A percentile compares a stretch with the other conserved stretches of the same genome.
These are phyloP conservation scores for Hypoxylon sp. DNA, from an alignment of 2,329 filamentous ascomycete genomes.

Conservation along the genomic window DNA sequence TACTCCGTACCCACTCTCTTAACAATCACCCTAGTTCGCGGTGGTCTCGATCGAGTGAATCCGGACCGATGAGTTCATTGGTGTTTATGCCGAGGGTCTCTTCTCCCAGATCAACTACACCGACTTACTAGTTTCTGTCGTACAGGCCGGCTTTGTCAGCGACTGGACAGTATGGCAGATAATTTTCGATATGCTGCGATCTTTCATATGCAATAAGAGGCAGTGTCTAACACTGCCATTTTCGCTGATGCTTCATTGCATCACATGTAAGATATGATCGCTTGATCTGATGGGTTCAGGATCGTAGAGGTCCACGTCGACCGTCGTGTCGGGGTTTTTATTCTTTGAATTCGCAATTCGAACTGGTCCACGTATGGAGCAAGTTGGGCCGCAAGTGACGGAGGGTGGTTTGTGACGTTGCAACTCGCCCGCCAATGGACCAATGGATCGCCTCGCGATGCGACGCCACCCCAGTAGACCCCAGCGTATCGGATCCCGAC, in stretches of 20 bases:
- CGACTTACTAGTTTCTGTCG: background rate
- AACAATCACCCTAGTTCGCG: constrained; percentile 1
- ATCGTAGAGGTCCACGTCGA: constrained; percentile 41
- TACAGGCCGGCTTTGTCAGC: background rate
- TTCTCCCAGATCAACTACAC: background rate
- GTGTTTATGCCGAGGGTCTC: background rate
- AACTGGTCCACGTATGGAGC: constrained; percentile 34
- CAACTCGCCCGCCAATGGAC: constrained; percentile 41
- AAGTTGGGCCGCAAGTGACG: constrained; percentile 45
- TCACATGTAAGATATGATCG: constrained; percentile 32
- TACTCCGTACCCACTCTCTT: constrained; percentile 5
- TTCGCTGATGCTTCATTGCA: constrained; percentile 15
- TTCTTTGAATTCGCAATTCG: constrained; percentile 21
- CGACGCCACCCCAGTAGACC: constrained; percentile 38
- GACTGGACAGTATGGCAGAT: constrained; percentile 1
- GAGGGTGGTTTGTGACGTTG: constrained; percentile 44
- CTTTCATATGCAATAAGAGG: constrained; percentile 4
- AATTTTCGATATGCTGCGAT: constrained; percentile 3
- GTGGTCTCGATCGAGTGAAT: background rate
- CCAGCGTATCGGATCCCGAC: constrained; percentile 46
- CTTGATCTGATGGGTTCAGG: constrained; percentile 26
- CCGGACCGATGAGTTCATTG: constrained; percentile 2
- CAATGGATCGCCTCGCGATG: constrained; percentile 44
- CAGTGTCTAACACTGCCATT: constrained; percentile 18
- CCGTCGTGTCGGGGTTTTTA: constrained; percentile 38